Conservation (phyloP, 192 early-diverging fungal genomes). For the Coemansia sp. region DNA sequence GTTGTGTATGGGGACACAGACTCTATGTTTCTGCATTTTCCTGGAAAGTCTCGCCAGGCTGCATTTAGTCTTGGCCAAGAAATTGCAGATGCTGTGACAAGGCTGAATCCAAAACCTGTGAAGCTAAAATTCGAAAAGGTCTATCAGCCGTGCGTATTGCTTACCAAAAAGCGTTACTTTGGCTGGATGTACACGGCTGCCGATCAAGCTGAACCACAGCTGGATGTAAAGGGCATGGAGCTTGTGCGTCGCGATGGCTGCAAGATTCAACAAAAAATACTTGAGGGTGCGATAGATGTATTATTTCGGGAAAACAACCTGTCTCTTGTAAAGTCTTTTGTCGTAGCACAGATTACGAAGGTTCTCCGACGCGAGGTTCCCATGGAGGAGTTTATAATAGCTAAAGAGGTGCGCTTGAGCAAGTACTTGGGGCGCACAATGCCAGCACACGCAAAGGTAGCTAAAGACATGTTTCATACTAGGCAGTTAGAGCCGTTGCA, state of each 20-base stretch:
- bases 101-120: slow-evolving; percentile 75
- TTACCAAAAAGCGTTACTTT: slow-evolving; percentile 94
- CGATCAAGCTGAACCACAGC: slow-evolving; percentile 65
- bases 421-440: slow-evolving; percentile 65
- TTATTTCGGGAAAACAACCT: slow-evolving; percentile 83
- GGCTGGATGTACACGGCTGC: slow-evolving; percentile 78
- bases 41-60: slow-evolving; percentile 64
- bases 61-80: slow-evolving; percentile 84
- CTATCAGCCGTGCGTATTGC: slow-evolving; percentile 83
- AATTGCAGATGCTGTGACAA: slow-evolving; percentile 76
- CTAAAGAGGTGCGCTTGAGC: slow-evolving; percentile 83
- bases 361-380: slow-evolving; percentile 69
- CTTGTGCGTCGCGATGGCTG: slow-evolving; percentile 91
- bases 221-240: slow-evolving; percentile 97
- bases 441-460: slow-evolving; percentile 73
- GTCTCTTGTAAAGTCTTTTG: slow-evolving; percentile 73
- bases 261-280: slow-evolving; percentile 71
- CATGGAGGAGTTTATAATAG: slow-evolving; percentile 82
- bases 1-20: slow-evolving; percentile 98
- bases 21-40: slow-evolving; percentile 81
- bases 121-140: slow-evolving; percentile 96
- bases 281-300: slow-evolving; percentile 75
- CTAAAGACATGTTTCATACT: slow-evolving; percentile 69
- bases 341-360: slow-evolving; percentile 70
- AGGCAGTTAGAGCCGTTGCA: slow-evolving; percentile 79